Evolutionary conservation across 352 stramenopile species (phyloP).

Genomic region (Thalassiosira sp.): DNA sequence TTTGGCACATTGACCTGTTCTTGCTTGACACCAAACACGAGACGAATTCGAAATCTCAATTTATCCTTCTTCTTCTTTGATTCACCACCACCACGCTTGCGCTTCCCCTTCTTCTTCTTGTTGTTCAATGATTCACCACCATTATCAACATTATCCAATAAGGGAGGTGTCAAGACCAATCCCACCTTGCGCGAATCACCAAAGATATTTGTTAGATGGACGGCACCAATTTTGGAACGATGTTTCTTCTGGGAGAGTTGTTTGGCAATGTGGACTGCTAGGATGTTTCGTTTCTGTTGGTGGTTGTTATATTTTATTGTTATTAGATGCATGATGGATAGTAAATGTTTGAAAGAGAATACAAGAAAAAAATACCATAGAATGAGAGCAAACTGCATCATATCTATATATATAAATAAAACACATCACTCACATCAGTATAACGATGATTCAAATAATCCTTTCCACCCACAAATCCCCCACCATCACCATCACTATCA

Average conservation of each 20-base stretch:
- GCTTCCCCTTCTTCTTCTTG: conserved; percentile 19
- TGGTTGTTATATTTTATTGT: no score
- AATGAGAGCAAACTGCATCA: no score
- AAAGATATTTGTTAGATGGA: conserved; percentile 50
- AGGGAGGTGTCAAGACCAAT: conserved; percentile 65
- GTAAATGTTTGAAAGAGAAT: no score
- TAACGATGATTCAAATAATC: conserved; percentile 77
- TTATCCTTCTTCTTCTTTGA: conserved; percentile 17
- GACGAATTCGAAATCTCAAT: conserved; percentile 68
- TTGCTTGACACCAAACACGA: conserved; percentile 69
- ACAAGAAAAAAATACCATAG: no score
- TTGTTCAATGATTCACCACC: conserved; percentile 10
- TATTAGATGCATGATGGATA: no score
- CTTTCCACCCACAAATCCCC: conserved; percentile 57
- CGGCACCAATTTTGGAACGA: conserved; percentile 40
- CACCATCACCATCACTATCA: conserved; percentile 8
- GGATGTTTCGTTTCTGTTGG: conserved; percentile 72
- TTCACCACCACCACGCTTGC: background rate
- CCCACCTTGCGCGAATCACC: conserved; percentile 53
- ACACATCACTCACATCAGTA: conserved; percentile 69
- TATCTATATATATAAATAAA: background rate
- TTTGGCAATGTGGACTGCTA: conserved; percentile 61
- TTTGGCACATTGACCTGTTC: background rate
- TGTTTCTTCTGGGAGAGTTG: conserved; percentile 60
- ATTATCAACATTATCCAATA: background rate